These are phyloP conservation scores for Syzygium oleosum DNA, from an alignment of 345 rosid genomes.

Conservation along the genomic window DNA sequence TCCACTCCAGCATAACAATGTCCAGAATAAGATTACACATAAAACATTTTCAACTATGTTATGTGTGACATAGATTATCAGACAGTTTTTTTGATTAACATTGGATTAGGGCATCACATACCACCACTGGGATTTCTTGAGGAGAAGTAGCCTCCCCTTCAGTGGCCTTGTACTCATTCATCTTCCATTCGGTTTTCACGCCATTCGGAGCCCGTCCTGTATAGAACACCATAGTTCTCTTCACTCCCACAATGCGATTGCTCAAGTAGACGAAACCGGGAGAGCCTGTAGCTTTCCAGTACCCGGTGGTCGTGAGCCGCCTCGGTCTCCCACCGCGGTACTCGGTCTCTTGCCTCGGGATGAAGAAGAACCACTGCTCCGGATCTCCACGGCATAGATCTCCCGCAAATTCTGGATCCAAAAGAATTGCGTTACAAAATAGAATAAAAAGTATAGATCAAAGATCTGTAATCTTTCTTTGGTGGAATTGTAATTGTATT, in stretches of 20 bases:
- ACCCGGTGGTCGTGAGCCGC: conserved; percentile 29
- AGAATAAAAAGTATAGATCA: not conserved
- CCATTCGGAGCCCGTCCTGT: conserved; percentile 40
- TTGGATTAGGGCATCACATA: not conserved
- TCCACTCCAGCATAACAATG: not conserved
- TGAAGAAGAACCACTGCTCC: conserved; percentile 49
- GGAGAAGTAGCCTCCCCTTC: conserved; percentile 9
- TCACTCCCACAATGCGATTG: conserved; percentile 22
- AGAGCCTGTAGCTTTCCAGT: conserved; percentile 47
- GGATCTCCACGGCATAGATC: conserved; percentile 18
- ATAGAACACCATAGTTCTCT: conserved; percentile 42
- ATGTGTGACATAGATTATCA: not conserved
- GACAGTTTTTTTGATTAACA: not conserved
- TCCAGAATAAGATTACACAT: not conserved
- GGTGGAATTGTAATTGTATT: not conserved
- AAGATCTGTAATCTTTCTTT: not conserved
- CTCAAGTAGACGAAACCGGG: conserved; percentile 26
- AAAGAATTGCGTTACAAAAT: not conserved
- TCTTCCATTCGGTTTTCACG: conserved; percentile 38
- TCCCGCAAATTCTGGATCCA: conserved; percentile 20
- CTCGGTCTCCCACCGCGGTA: conserved; percentile 34
- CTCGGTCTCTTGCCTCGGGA: conserved; percentile 33
- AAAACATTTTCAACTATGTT: not conserved
- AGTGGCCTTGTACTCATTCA: conserved; percentile 33
- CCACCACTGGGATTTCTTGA: not conserved